These are phyloP conservation scores for Vigna nakashimae DNA, from an alignment of 306 rosid species.

Conservation along the genomic window DNA sequence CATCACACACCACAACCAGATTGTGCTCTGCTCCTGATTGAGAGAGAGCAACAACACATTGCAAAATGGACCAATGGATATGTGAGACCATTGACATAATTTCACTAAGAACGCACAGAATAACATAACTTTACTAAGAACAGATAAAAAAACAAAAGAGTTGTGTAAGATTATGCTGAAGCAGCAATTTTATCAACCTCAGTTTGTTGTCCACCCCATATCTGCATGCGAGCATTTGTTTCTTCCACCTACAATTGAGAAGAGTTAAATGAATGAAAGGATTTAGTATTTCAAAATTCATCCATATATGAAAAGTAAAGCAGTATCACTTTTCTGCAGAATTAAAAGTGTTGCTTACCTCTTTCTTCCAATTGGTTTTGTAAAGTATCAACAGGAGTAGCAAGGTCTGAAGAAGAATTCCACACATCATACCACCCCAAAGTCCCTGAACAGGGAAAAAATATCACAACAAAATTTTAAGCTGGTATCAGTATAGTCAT, in stretches of 20 bases:
- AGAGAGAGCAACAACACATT: slow-evolving; percentile 3
- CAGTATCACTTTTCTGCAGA: slow-evolving; percentile 24
- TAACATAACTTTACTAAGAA: background rate
- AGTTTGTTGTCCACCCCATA: slow-evolving; percentile 51
- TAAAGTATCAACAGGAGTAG: slow-evolving; percentile 47
- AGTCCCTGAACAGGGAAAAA: slow-evolving; percentile 45
- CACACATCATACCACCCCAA: slow-evolving; percentile 65
- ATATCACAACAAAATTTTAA: slow-evolving; percentile 16
- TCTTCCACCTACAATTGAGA: slow-evolving; percentile 45
- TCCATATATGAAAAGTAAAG: slow-evolving; percentile 16
- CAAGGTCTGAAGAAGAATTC: slow-evolving; percentile 52
- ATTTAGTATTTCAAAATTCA: slow-evolving; percentile 27
- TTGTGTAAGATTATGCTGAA: slow-evolving; percentile 39
- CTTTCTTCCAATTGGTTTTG: slow-evolving; percentile 58
- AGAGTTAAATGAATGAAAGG: slow-evolving; percentile 17
- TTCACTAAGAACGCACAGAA: background rate
- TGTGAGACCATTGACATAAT: slow-evolving; percentile 7
- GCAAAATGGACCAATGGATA: slow-evolving; percentile 8
- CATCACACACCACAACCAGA: background rate
- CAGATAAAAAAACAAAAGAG: background rate
- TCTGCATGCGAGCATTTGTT: slow-evolving; percentile 47
- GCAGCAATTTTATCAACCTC: slow-evolving; percentile 26
- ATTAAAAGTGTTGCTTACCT: slow-evolving; percentile 45
- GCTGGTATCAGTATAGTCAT: background rate
- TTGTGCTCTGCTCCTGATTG: background rate